Conservation (phyloP, 495 filamentous ascomycete genomes). For the Penicillium chermesinum region DNA sequence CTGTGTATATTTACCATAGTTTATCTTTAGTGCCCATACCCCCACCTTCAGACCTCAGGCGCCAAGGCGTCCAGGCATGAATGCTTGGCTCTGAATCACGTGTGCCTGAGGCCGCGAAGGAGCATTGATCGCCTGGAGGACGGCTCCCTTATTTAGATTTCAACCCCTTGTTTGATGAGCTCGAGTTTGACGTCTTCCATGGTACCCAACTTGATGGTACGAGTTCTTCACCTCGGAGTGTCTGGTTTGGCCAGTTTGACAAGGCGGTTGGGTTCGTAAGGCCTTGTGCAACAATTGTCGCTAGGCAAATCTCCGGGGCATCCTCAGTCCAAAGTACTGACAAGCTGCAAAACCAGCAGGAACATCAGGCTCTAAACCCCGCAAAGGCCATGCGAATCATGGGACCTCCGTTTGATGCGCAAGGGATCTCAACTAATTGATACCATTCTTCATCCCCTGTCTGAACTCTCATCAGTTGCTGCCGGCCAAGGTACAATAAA, state of each 20-base stretch:
- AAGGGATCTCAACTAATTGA: not conserved
- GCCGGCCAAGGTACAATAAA: constrained; percentile 1
- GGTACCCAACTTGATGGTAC: too few species aligned
- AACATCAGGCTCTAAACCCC: not conserved
- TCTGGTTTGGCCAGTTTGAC: not conserved
- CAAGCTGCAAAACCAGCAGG: not conserved
- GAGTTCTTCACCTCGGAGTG: too few species aligned
- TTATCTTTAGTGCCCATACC: too few species aligned
- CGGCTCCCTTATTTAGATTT: too few species aligned
- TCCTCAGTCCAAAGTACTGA: too few species aligned
- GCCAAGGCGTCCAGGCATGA: too few species aligned
- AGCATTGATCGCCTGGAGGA: too few species aligned
- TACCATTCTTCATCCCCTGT: not conserved
- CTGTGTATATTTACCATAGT: too few species aligned
- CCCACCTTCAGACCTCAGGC: too few species aligned
- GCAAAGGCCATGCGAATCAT: not conserved
- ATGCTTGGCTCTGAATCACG: too few species aligned
- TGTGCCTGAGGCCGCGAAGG: too few species aligned
- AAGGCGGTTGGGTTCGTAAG: not conserved
- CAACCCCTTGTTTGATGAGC: not conserved
- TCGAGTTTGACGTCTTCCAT: not conserved
- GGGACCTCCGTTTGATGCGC: too few species aligned
- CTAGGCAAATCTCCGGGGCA: not conserved
- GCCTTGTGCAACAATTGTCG: not conserved
- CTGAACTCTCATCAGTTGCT: not conserved